Evolutionary conservation across 331 rosid species (phyloP), one percentile per base, ranked within the genome.

Genomic region (Spiraea crenata): DNA sequence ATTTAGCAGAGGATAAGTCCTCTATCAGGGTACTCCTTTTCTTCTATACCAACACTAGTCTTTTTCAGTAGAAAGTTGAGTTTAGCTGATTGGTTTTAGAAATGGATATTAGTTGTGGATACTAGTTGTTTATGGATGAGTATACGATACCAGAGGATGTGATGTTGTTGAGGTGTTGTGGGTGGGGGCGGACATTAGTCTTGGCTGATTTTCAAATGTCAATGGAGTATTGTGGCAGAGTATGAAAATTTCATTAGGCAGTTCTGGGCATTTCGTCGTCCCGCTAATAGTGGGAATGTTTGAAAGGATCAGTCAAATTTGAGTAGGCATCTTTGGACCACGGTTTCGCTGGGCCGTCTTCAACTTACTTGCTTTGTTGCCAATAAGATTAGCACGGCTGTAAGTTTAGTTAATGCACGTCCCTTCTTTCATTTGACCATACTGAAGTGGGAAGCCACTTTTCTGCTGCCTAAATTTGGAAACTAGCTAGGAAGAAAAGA

Each of bases 401-500:
- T 25, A 61, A 41, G n/a, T 69, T 69, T 31, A 60, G 71, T 71
- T 76, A 17, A 17, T 63, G 17, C 62, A 16, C 12, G 49, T 45
- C 14, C 11, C 60, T 66, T 4, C 64, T 59, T 47, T 13, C 40
- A 44, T 70, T 51, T 54, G 80, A 46, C 46, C 61, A 45, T 44
- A 51, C 63, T 62, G 41, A 42, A 48, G 47, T 35, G 16, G 50
- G 59, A 40, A 7, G 46, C 14, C 50, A 62, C 35, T 10, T 14
- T 35, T 54, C 41, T 35, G 2, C 17, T 57, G 42, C 3, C 8
- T 14, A 58, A 5, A 58, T 35, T 6, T 14, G 37, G 42, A 25
- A 56, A 25, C 42, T 58, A 58, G 63, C 40, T 57, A 57, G 31
- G 8, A 19, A 63, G 52, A 42, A 64, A 65, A 34, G 13, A 35